A percentile compares a stretch with the other conserved stretches of the same genome.
Conservation (phyloP, 306 rosid genomes). For the Castanea crenata region DNA sequence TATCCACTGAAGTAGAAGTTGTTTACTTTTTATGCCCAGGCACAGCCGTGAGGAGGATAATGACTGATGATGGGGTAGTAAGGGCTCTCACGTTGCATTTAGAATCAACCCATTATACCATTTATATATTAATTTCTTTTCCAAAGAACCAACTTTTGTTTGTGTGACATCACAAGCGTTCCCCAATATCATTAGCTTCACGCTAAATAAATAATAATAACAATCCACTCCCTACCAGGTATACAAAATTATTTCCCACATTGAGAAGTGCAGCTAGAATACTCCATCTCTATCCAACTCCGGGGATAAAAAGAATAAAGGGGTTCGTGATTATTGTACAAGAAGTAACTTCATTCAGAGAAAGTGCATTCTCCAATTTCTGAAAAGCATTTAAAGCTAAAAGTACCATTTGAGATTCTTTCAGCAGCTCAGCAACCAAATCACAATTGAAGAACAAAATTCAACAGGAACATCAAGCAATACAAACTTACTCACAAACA, state of each 20-base stretch:
- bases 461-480: constrained; percentile 9
- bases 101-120: not conserved
- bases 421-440: constrained; percentile 4
- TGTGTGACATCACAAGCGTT: not conserved
- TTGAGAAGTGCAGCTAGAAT: constrained; percentile 1
- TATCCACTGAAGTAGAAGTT: not conserved
- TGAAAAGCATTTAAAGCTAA: constrained; percentile 10
- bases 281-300: not conserved
- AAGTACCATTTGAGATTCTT: not conserved
- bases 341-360: constrained; percentile 12
- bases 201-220: not conserved
- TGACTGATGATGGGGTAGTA: not conserved
- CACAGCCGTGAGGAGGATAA: constrained; percentile 6
- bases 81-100: not conserved
- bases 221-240: not conserved
- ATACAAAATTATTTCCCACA: not conserved
- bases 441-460: constrained; percentile 11
- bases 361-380: constrained; percentile 4
- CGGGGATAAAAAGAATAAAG: not conserved
- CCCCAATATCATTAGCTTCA: constrained; percentile 1
- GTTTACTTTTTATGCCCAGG: not conserved
- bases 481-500: not conserved
- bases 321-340: constrained; percentile 1
- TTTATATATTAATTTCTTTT: constrained; percentile 4
- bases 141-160: not conserved